Evolutionary conservation across 2,329 filamentous ascomycete species (phyloP).

Genomic region (Epichloe brachyelytri): DNA sequence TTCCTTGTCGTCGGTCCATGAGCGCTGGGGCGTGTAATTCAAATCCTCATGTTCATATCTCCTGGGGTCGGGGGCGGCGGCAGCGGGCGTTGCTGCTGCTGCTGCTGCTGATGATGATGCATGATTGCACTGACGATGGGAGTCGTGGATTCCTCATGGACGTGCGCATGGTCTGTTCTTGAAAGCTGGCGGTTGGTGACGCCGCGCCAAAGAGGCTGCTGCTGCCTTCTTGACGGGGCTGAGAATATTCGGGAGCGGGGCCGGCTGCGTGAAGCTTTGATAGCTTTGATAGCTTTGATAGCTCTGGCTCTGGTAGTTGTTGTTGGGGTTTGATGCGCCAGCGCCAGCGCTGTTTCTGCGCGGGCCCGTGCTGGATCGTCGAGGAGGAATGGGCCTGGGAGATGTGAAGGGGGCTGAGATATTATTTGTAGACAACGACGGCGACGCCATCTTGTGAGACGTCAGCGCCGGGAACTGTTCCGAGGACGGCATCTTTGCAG

Average conservation of each 20-base stretch:
- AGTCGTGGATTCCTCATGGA: neutral
- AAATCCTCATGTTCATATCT: slow-evolving; percentile 44
- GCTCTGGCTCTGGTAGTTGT: neutral
- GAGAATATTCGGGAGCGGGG: slow-evolving; percentile 19
- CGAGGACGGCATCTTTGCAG: neutral
- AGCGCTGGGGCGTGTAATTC: slow-evolving; percentile 34
- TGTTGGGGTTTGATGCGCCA: neutral
- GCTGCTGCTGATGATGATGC: slow-evolving; percentile 21
- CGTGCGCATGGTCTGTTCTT: neutral
- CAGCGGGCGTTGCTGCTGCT: slow-evolving; percentile 12
- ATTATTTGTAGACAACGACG: slow-evolving; percentile 9
- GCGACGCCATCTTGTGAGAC: slow-evolving; percentile 13
- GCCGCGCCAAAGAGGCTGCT: slow-evolving; percentile 45
- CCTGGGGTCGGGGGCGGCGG: slow-evolving; percentile 33
- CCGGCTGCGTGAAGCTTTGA: slow-evolving; percentile 7
- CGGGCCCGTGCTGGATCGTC: slow-evolving; percentile 45
- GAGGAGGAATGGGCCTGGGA: slow-evolving; percentile 44
- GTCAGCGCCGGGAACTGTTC: slow-evolving; percentile 1
- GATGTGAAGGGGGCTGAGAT: neutral
- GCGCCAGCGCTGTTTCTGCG: slow-evolving; percentile 8
- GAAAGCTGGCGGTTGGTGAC: slow-evolving; percentile 15
- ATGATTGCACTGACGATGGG: slow-evolving; percentile 10
- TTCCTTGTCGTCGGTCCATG: slow-evolving; percentile 65
- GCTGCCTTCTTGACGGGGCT: slow-evolving; percentile 47
- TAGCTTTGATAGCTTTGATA: neutral